Evolutionary conservation across 805 yeast species (phyloP), one percentile per base, ranked within the genome.

Genomic region (Spathaspora gorwiae): DNA sequence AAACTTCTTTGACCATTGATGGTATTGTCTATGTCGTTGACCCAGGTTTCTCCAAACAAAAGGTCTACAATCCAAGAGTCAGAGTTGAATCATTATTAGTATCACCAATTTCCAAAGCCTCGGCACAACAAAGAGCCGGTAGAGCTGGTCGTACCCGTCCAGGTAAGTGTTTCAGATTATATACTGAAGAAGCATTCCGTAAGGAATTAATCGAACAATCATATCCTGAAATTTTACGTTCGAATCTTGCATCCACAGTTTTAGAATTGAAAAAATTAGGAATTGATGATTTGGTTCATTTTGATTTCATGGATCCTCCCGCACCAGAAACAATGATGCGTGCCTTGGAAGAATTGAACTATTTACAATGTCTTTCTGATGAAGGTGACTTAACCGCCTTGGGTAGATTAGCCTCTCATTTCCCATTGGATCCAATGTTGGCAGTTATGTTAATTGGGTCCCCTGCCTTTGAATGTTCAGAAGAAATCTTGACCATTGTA

Each of bases 311-410:
- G 96, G 99, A 92, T 61, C 98, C 99, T 7, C 99, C 99, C 11
- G 98, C 98, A 2, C 99, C 99, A 8, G 99, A 92, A 66, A 94
- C 99, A 6, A 94, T 92, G 99, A 94, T 94, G 99, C 79, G 99
- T 63, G 98, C 98, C 0, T 72, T 92, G 51, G 99, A 92, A 65
- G 99, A 92, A 65, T 76, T 92, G 58, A 90, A 94, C 61, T 94
- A 89, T 61, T 72, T 92, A 50, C 83, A 85, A 19, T 94, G 97
- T 70, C 75, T 92, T 43, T 87, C 88, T 54, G 97, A 94, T 62
- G 92, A 89, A 39, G 99, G 98, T 49, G 84, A 85, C 44, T 70
- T 92, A 54, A 94, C 98, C 0, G 79, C 94, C 1, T 71, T 92
- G 50, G 99, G 99, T 48, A 78, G 97, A 55, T 64, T 84, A 57